Percentiles rank a stretch among this genome's conserved stretches.
These are phyloP conservation scores for Candida sphagnicola DNA, from an alignment of 805 yeast species.

Conservation along the genomic window DNA sequence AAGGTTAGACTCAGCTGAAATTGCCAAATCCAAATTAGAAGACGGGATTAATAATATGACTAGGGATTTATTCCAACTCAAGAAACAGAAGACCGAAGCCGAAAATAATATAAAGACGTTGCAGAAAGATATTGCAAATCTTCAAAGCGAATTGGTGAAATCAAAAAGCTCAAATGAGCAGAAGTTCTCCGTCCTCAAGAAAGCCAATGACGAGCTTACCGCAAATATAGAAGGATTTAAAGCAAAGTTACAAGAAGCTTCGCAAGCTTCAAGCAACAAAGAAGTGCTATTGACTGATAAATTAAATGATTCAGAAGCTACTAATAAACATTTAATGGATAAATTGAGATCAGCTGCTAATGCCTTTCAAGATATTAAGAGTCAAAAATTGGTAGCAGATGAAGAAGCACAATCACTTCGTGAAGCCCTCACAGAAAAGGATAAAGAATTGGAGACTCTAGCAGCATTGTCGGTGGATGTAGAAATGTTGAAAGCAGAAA, in stretches of 20 bases:
- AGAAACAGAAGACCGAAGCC: constrained; percentile 52
- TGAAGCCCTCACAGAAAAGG: constrained; percentile 13
- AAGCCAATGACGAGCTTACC: constrained; percentile 21
- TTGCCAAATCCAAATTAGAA: constrained; percentile 63
- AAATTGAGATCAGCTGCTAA: constrained; percentile 38
- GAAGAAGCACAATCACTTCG: constrained; percentile 8
- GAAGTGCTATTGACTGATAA: constrained; percentile 19
- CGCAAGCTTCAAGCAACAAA: constrained; percentile 14
- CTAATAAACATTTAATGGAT: constrained; percentile 36
- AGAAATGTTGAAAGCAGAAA: constrained; percentile 4
- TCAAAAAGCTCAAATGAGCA: constrained; percentile 17
- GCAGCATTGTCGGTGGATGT: constrained; percentile 7
- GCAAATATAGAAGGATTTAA: constrained; percentile 18
- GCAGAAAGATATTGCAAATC: constrained; percentile 37
- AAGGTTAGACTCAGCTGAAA: constrained; percentile 29
- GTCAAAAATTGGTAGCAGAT: constrained; percentile 14
- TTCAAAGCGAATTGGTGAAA: constrained; percentile 32
- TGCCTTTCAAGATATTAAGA: constrained; percentile 28
- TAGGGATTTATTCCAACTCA: constrained; percentile 67
- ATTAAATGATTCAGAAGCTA: constrained; percentile 24
- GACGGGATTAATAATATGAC: constrained; percentile 89
- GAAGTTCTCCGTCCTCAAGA: constrained; percentile 15
- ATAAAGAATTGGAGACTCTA: constrained; percentile 11
- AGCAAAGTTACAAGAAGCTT: constrained; percentile 11
- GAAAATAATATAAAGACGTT: constrained; percentile 39